Evolutionary conservation across 768 basidiomycete genomes (phyloP), one percentile per base, ranked within the genome.

Genomic region (Leccinum uliginosum): DNA sequence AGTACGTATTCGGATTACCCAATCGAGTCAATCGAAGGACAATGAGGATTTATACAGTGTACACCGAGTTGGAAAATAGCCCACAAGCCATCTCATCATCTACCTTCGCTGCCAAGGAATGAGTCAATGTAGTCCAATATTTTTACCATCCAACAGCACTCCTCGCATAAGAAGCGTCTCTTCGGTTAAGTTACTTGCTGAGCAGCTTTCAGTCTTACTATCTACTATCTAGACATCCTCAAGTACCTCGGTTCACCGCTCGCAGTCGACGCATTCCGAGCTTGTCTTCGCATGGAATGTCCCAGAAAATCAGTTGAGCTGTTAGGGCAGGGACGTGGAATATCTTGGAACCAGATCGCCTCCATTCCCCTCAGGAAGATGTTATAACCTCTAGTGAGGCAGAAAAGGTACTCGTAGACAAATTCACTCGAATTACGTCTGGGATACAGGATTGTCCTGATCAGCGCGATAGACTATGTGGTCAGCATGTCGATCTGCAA

Each of bases 231-330:
- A 29, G 29, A 29, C 29, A 29, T 29, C 10, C 29, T 29, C 29
- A 29, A 29, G 3, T 29, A 29, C 29, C 29, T 29, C 29, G 29
- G 29, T 29, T 29, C 29, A 29, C 10, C 29, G 27, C 29, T 63
- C 14, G 50, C 50, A 27, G 45, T 53, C 8, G 62, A 60, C 38
- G 54, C 54, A 4, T 60, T 62, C 32, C 48, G n/a, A 54, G 27
- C 27, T 27, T 7, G 27, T 27, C 27, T 27, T 27, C 27, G 27
- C 27, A 27, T 4, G 27, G 4, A 27, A 8, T 27, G 27, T 27
- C 27, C 27, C 27, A 7, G 8, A 8, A 27, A 27, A 27, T n/a
- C 30, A 30, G 30, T 30, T 4, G 12, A 30, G 30, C 30, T 30
- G 11, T 11, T 30, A 3, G 29, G 11, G 10, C 29, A 29, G 29